Base-by-base conservation (phyloP, 352 stramenopile genomes). In the Aphanomyces cochlioides region DNA sequence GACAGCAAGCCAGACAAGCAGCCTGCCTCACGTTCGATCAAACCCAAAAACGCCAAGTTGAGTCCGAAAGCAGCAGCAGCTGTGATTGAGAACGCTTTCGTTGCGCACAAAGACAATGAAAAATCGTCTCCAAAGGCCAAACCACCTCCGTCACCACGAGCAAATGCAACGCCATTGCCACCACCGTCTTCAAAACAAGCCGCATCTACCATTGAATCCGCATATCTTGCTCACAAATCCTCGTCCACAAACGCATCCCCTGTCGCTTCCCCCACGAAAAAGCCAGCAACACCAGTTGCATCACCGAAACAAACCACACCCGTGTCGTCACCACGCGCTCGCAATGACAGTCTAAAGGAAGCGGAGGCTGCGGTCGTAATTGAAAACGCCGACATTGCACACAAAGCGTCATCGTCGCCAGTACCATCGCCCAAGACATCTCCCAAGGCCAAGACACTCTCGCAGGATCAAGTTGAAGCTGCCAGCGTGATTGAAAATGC, bases 101-200 rank as follows among this genome's bases (percentile, higher is more conserved):
- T 50, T 12, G 43, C 43, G 17, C 43, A 50, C 2, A 28, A 28
- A 28, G 28, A 28, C 28, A 50, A 50, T n/a, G 43, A 50, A n/a
- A 12, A n/a, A 50, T 50, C 43, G 15, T 58, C 50, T 12, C 50
- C 50, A 17, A 58, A 48, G 40, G 38, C 57, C 6, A 66, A 36
- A 0, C 19, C 36, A 19, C 36, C 56, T 13, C 57, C 57, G 39
- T 53, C 36, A 17, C 57, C 36, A 10, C 47, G 34, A 47, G 57
- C 57, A 7, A 47, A 66, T 8, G 21, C 38, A 7, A 5, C 21
- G 15, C 28, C 28, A 28, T 34, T 41, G 57, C 57, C 57, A 47
- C 57, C 57, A 47, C 57, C 21, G 41, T 50, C 59, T 21, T 40
- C 39, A 1, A 61, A 61, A 40, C 54, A 67, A 41, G 59, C 39